These are phyloP conservation scores for Lanzia echinophila DNA, from an alignment of 2,329 filamentous ascomycete genomes.

Conservation along the genomic window DNA sequence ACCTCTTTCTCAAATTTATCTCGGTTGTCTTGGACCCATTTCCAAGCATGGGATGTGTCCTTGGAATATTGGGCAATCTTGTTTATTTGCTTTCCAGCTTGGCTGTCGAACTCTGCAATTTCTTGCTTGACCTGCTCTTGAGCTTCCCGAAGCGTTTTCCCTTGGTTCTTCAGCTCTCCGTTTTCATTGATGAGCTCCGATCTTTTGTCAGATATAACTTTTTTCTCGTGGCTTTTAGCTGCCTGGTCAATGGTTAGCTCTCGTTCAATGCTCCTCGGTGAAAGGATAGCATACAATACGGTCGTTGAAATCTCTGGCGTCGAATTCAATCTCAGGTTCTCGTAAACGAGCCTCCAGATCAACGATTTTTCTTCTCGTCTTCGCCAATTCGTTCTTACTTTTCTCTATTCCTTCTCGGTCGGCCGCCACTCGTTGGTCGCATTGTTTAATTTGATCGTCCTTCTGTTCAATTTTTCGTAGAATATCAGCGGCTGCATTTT, in stretches of 20 bases:
- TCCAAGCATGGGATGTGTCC: conserved; percentile 66
- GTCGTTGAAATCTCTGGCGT: conserved; percentile 63
- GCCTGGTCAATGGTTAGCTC: conserved; percentile 33
- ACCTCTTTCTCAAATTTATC: conserved; percentile 53
- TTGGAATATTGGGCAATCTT: conserved; percentile 54
- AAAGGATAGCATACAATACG: conserved; percentile 53
- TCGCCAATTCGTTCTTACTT: conserved; percentile 43
- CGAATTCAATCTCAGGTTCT: conserved; percentile 59
- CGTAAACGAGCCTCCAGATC: conserved; percentile 56
- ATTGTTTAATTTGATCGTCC: conserved; percentile 31
- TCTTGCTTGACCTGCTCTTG: conserved; percentile 39
- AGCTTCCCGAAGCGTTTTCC: conserved; percentile 35
- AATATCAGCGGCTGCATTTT: conserved; percentile 41
- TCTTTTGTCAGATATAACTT: conserved; percentile 42
- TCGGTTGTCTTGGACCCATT: conserved; percentile 72
- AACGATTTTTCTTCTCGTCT: conserved; percentile 51
- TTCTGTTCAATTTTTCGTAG: conserved; percentile 36
- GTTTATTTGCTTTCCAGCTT: conserved; percentile 65
- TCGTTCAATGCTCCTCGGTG: neutral
- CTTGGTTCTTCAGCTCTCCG: conserved; percentile 24
- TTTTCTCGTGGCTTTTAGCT: conserved; percentile 49
- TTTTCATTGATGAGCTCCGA: conserved; percentile 23
- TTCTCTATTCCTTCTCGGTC: conserved; percentile 43
- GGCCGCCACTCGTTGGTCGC: conserved; percentile 41
- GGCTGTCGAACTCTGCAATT: conserved; percentile 59